Percentiles rank a stretch among this genome's conserved stretches.
These are phyloP conservation scores for Xerocomus spinulosus DNA, from an alignment of 768 basidiomycete genomes.

Conservation along the genomic window DNA sequence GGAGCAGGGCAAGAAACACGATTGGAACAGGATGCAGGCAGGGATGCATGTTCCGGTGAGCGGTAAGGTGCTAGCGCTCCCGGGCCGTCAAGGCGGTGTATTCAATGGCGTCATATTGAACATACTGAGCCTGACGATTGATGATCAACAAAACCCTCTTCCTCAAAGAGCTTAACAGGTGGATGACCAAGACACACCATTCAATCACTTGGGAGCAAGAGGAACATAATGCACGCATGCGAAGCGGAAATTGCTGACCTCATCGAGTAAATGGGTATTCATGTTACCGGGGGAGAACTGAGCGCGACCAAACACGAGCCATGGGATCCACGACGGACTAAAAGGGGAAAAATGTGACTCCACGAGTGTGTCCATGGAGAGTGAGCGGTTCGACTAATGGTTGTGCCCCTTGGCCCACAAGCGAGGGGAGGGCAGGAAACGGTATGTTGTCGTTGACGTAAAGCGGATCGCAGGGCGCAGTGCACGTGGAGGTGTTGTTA, in stretches of 20 bases:
- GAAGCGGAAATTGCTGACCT: constrained; percentile 27
- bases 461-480: constrained; percentile 19
- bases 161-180: constrained; percentile 29
- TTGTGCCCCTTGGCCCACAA: constrained; percentile 26
- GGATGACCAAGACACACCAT: constrained; percentile 14
- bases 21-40: constrained; percentile 31
- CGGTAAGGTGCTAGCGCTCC: constrained; percentile 22
- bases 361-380: constrained; percentile 30
- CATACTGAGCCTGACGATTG: constrained; percentile 17
- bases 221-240: constrained; percentile 2
- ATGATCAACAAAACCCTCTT: constrained; percentile 30
- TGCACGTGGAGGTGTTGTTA: constrained; percentile 14
- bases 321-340: constrained; percentile 11
- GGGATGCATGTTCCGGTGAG: constrained; percentile 27
- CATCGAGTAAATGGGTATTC: constrained; percentile 15
- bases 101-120: constrained; percentile 23
- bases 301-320: constrained; percentile 5
- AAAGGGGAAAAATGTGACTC: constrained; percentile 14
- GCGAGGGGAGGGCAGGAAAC: constrained; percentile 28
- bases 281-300: constrained; percentile 11
- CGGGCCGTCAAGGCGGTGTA: constrained; percentile 26
- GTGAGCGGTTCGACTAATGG: constrained; percentile 10
- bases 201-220: constrained; percentile 10
- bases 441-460: constrained; percentile 30
- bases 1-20: constrained; percentile 30